Conservation (phyloP, 2,329 filamentous ascomycete species). For the Cercospora sesami region DNA sequence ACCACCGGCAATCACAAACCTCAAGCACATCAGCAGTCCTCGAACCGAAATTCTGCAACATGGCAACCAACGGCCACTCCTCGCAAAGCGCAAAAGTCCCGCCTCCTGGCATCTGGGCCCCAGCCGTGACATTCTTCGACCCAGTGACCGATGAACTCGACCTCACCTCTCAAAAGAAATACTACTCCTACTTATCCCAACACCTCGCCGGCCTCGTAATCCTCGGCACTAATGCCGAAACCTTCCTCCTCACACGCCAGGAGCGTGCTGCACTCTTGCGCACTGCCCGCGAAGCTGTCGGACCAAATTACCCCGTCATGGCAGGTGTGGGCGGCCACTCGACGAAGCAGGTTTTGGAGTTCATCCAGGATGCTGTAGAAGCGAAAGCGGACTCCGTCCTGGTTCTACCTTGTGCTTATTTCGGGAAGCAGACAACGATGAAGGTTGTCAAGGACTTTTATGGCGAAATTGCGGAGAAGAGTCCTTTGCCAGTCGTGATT, state of each 20-base stretch:
- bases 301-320: constrained; percentile 47
- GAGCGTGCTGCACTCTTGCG: constrained; percentile 45
- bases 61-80: constrained; percentile 25
- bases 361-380: constrained; percentile 44
- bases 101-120: constrained; percentile 39
- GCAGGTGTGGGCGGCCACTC: constrained; percentile 47
- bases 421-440: constrained; percentile 46
- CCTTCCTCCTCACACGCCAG: constrained; percentile 48
- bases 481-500: constrained; percentile 53
- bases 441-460: constrained; percentile 47
- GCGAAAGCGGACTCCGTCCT: constrained; percentile 48
- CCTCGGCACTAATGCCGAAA: constrained; percentile 51
- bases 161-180: constrained; percentile 44
- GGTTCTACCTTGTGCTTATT: constrained; percentile 48
- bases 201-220: constrained; percentile 50
- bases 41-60: neutral
- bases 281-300: constrained; percentile 46
- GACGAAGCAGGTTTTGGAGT: constrained; percentile 47
- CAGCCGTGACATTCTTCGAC: constrained; percentile 51
- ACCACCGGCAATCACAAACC: neutral
- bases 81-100: constrained; percentile 53
- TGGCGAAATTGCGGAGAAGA: constrained; percentile 56
- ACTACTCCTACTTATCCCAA: constrained; percentile 47
- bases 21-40: neutral
- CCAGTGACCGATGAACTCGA: constrained; percentile 44